Conservation (phyloP, 2,329 filamentous ascomycete species). For the Ophiostoma sp. region DNA sequence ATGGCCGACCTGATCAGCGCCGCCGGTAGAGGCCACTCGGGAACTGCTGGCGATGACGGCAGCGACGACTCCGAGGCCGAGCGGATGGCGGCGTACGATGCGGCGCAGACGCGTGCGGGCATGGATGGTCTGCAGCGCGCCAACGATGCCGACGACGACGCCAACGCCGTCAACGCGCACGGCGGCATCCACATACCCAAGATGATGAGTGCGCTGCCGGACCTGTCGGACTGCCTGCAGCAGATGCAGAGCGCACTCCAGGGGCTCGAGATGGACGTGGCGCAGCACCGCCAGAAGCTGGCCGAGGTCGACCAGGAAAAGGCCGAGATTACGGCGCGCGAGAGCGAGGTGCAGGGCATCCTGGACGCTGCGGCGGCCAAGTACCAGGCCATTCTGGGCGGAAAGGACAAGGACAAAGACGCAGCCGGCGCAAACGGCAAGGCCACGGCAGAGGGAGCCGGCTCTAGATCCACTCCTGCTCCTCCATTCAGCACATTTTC, state of each 20-base stretch:
- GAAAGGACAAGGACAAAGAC: conserved; percentile 18
- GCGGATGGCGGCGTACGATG: conserved; percentile 76
- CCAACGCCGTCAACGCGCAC: conserved; percentile 31
- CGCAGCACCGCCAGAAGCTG: conserved; percentile 56
- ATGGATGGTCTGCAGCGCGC: conserved; percentile 63
- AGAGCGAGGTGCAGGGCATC: conserved; percentile 73
- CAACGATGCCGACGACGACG: conserved; percentile 33
- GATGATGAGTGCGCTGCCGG: conserved; percentile 76
- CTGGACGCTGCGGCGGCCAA: conserved; percentile 74
- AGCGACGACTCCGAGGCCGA: conserved; percentile 61
- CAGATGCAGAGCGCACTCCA: conserved; percentile 57
- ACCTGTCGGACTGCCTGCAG: conserved; percentile 61
- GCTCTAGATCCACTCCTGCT: conserved; percentile 18
- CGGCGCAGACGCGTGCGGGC: conserved; percentile 79
- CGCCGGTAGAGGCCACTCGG: neutral
- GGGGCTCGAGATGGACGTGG: conserved; percentile 59
- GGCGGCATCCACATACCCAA: conserved; percentile 46
- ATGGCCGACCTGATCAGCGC: conserved; percentile 80
- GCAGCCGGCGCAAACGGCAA: conserved; percentile 20
- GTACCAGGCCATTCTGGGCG: conserved; percentile 45
- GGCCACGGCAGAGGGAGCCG: neutral
- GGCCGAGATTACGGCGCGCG: conserved; percentile 59
- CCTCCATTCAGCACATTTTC: neutral
- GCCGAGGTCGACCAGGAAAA: conserved; percentile 65
- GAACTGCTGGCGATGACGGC: conserved; percentile 60